Conservation (phyloP, 148 eudicot species). For the Chenopodium formosanum region DNA sequence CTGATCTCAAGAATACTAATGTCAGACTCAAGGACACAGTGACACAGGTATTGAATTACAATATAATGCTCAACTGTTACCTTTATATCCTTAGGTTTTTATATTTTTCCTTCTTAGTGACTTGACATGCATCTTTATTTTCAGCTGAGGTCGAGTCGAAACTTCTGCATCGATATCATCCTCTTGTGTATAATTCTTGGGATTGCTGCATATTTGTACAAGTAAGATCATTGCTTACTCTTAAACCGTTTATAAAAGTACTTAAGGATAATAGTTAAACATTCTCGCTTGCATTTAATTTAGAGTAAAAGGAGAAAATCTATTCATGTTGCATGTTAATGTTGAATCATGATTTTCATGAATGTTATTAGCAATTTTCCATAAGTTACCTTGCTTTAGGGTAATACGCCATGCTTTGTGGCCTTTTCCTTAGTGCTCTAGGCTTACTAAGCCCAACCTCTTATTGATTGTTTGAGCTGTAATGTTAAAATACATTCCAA, state of each 20-base stretch:
- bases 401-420: background rate
- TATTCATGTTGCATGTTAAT: background rate
- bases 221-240: conserved; percentile 50
- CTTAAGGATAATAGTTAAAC: background rate
- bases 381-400: background rate
- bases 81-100: background rate
- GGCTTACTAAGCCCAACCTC: too few relatives aligned
- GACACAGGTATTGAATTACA: conserved; percentile 59
- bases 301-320: background rate
- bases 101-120: conserved; percentile 15
- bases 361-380: background rate
- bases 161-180: conserved; percentile 91
- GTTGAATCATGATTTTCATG: too few relatives aligned
- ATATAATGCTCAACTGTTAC: background rate
- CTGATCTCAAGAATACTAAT: conserved; percentile 95
- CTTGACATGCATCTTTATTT: background rate
- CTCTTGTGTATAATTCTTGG: conserved; percentile 89
- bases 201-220: conserved; percentile 94
- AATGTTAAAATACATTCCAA: background rate
- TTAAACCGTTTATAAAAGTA: background rate
- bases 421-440: background rate
- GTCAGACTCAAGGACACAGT: conserved; percentile 95
- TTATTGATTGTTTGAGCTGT: background rate
- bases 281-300: background rate
- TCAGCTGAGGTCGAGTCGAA: conserved; percentile 93